Evolutionary conservation across 2,329 filamentous ascomycete genomes (phyloP).

Genomic region (Ophiostoma piceae): DNA sequence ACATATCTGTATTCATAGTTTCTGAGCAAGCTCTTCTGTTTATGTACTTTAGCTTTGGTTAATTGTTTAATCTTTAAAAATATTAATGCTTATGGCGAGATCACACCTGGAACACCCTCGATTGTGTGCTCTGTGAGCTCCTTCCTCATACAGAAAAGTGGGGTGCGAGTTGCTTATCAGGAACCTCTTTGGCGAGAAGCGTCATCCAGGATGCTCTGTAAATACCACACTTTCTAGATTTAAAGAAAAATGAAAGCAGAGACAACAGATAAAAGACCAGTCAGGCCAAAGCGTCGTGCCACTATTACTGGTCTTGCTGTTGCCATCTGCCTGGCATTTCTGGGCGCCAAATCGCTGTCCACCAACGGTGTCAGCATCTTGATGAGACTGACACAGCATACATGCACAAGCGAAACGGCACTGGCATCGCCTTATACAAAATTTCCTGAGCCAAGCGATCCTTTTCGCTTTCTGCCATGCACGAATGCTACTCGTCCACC

Average conservation of each 20-base stretch:
- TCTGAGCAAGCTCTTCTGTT: not conserved
- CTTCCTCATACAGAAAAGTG: not conserved
- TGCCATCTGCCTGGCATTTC: not conserved
- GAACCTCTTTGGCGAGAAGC: not conserved
- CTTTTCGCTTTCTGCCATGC: not conserved
- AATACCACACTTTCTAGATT: no score
- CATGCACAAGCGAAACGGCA: not conserved
- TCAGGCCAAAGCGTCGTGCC: not conserved
- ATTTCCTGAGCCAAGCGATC: not conserved
- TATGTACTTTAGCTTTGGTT: not conserved
- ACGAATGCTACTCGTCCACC: not conserved
- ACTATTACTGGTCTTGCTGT: not conserved
- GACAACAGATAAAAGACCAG: not conserved
- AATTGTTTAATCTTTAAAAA: not conserved
- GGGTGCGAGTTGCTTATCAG: conserved; percentile 23
- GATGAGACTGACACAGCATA: not conserved
- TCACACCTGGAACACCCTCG: not conserved
- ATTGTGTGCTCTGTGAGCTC: not conserved
- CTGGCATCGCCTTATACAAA: not conserved
- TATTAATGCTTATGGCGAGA: not conserved
- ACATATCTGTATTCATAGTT: not conserved
- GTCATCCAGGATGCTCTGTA: not conserved
- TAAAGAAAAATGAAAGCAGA: not conserved
- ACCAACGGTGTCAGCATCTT: not conserved
- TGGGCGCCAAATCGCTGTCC: not conserved